phyloP scores from a whole-genome alignment of 208 protist species.

The Leishmania turanica region DNA sequence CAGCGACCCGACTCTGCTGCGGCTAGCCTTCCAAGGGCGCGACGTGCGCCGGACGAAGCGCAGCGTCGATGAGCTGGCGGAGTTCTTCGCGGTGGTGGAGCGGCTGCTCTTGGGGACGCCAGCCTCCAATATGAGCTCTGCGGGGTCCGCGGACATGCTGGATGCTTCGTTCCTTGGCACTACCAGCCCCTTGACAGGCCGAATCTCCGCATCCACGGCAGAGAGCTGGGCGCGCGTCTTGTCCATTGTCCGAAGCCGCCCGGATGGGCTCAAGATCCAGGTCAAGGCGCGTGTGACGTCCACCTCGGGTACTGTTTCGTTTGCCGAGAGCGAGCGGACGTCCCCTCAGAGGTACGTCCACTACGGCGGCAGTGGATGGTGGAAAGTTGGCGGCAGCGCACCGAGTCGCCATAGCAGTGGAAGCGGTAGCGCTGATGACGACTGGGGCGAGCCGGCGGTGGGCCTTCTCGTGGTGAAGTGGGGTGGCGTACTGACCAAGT shows the following conservation, averaged over 20 bases:
- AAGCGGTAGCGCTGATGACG: conserved; percentile 12
- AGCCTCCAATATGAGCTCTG: not conserved
- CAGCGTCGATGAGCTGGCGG: conserved; percentile 21
- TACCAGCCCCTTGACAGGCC: not conserved
- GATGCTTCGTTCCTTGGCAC: conserved; percentile 16
- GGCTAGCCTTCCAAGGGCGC: conserved; percentile 24
- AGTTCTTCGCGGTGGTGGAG: conserved; percentile 27
- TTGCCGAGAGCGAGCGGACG: conserved; percentile 15
- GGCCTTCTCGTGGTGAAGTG: conserved; percentile 65
- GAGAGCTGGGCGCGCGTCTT: conserved; percentile 49
- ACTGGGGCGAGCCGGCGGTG: conserved; percentile 8
- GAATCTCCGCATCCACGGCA: conserved; percentile 7
- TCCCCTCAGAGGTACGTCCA: not conserved
- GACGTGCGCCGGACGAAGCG: conserved; percentile 20
- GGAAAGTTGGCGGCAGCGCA: not conserved
- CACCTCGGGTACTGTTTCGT: conserved; percentile 25
- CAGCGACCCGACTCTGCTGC: conserved; percentile 32
- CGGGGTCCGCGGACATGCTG: not conserved
- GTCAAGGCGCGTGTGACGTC: conserved; percentile 29
- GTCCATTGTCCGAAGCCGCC: conserved; percentile 42
- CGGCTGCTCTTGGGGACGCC: conserved; percentile 15
- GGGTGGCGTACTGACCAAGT: conserved; percentile 53
- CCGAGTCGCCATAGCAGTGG: not conserved
- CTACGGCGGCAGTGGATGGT: not conserved
- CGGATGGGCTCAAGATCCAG: conserved; percentile 45